Evolutionary conservation across 495 filamentous ascomycete species (phyloP).

Genomic region (Tirmania nivea): DNA sequence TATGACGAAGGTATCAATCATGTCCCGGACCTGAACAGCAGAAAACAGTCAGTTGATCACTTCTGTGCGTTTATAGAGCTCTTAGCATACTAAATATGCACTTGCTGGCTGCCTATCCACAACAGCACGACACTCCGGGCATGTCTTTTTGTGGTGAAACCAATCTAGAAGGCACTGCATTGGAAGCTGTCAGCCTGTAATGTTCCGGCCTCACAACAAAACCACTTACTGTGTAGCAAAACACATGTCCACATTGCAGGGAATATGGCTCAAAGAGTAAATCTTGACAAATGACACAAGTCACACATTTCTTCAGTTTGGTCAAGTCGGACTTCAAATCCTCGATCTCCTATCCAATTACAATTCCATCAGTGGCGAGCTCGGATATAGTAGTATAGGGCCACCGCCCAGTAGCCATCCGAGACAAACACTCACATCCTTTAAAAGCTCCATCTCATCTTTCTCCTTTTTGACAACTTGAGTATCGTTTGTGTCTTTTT

Average conservation of each 20-base stretch:
- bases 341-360: constrained; percentile 20
- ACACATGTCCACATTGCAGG: constrained; percentile 51
- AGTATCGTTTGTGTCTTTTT: not conserved
- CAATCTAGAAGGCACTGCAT: constrained; percentile 41
- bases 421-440: not conserved
- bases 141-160: constrained; percentile 40
- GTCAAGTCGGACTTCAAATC: constrained; percentile 22
- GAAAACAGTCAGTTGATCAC: not conserved
- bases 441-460: not conserved
- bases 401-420: not conserved
- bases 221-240: constrained; percentile 39
- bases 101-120: constrained; percentile 41
- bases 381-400: not conserved
- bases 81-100: constrained; percentile 39
- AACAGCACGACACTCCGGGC: constrained; percentile 44
- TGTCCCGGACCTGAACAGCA: constrained; percentile 34
- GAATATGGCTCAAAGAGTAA: constrained; percentile 54
- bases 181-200: constrained; percentile 6
- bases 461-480: not conserved
- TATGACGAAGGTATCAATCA: constrained; percentile 42
- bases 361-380: constrained; percentile 4
- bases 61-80: not conserved
- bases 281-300: constrained; percentile 47
- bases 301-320: constrained; percentile 22
- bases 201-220: no score